A percentile compares a stretch with the other conserved stretches of the same genome.
Conservation (phyloP, 2,329 filamentous ascomycete genomes). For the Talaromyces atroroseus region DNA sequence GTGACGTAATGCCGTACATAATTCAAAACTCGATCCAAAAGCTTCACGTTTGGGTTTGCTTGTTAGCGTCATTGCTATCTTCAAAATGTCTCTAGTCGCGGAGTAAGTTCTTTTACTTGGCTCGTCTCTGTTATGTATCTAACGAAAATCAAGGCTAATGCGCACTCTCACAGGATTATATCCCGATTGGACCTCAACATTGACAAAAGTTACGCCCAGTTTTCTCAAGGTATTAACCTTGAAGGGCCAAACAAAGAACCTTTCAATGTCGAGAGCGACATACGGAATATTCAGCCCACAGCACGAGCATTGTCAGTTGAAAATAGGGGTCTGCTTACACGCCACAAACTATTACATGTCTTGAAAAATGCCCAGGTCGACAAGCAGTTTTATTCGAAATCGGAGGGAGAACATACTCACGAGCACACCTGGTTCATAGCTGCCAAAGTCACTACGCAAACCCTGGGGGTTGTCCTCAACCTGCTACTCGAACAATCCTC, state of each 20-base stretch:
- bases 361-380: neutral
- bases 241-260: neutral
- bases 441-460: conserved; percentile 8
- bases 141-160: too few relatives aligned
- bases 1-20: too few relatives aligned
- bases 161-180: conserved; percentile 2
- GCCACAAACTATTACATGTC: conserved; percentile 6
- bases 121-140: too few relatives aligned
- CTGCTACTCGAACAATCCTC: conserved; percentile 7
- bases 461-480: conserved; percentile 5
- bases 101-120: too few relatives aligned
- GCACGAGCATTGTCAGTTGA: conserved; percentile 8
- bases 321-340: conserved; percentile 3
- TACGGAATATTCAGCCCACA: neutral
- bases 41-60: too few relatives aligned
- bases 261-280: neutral
- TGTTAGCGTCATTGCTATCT: too few relatives aligned
- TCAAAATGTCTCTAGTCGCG: too few relatives aligned
- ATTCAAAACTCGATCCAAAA: too few relatives aligned
- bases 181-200: conserved; percentile 11
- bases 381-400: neutral
- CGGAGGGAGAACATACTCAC: neutral
- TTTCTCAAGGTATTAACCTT: neutral
- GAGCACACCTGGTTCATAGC: conserved; percentile 10
- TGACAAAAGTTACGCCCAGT: conserved; percentile 2